Conservation (phyloP, 306 rosid species). For the Quillaja saponaria region DNA sequence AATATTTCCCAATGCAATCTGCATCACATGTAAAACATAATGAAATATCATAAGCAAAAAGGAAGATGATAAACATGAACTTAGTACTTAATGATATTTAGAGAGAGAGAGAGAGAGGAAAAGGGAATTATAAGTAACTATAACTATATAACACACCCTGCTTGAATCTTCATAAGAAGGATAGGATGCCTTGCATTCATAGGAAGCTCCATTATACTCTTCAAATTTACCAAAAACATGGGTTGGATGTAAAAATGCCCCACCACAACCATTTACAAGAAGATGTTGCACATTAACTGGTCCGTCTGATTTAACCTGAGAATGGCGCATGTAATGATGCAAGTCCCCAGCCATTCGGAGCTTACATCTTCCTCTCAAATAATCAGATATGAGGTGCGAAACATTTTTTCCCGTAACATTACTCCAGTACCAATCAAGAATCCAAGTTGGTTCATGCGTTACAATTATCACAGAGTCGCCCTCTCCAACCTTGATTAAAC, state of each 20-base stretch:
- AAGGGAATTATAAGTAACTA: constrained; percentile 20
- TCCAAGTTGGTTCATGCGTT: constrained; percentile 96
- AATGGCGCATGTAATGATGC: constrained; percentile 99
- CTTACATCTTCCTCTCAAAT: constrained; percentile 90
- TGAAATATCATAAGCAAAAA: constrained; percentile 22
- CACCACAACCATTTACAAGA: constrained; percentile 96
- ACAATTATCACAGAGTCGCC: constrained; percentile 82
- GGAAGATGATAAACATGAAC: constrained; percentile 17
- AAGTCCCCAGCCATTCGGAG: constrained; percentile 97
- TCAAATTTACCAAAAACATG: constrained; percentile 84
- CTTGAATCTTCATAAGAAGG: constrained; percentile 94
- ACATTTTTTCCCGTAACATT: constrained; percentile 84
- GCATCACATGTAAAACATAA: constrained; percentile 31
- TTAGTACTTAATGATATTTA: constrained; percentile 2
- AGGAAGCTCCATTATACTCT: constrained; percentile 57
- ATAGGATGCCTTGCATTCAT: constrained; percentile 89
- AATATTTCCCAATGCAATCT: constrained; percentile 95
- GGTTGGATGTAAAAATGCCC: constrained; percentile 98
- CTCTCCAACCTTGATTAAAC: constrained; percentile 63
- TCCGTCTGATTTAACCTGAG: constrained; percentile 71
- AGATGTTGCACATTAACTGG: constrained; percentile 78
- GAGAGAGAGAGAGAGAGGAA: not conserved
- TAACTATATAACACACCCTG: constrained; percentile 54
- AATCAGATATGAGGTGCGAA: constrained; percentile 74
- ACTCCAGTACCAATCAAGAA: constrained; percentile 93